phyloP scores from a whole-genome alignment of 352 stramenopile species.

The Phytophthora citricola region DNA sequence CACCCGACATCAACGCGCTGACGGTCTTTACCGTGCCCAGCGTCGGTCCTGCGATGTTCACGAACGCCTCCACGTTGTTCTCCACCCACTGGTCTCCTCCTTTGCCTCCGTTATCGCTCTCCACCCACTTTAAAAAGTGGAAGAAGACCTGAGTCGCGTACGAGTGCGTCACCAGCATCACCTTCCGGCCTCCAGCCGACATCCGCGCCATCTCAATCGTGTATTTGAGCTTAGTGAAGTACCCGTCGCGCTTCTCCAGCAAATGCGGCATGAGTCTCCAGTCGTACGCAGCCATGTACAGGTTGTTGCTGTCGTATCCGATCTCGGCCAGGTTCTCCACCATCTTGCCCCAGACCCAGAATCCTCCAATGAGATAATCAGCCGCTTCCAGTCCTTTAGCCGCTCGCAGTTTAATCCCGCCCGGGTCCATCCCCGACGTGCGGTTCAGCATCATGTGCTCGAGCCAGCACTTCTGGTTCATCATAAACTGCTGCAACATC shows the following conservation, averaged over 20 bases:
- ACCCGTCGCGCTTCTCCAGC: conserved; percentile 81
- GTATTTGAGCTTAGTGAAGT: conserved; percentile 94
- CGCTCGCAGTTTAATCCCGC: conserved; percentile 76
- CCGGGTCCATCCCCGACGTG: conserved; percentile 89
- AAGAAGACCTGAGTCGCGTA: conserved; percentile 93
- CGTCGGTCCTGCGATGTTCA: conserved; percentile 95
- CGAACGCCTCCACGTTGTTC: conserved; percentile 89
- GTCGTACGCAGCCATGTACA: conserved; percentile 91
- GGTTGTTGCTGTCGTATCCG: conserved; percentile 92
- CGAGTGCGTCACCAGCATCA: conserved; percentile 93
- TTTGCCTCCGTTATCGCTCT: conserved; percentile 82
- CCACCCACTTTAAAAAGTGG: conserved; percentile 97
- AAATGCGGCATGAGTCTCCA: conserved; percentile 80
- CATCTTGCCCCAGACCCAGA: conserved; percentile 95
- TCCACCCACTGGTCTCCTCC: conserved; percentile 94
- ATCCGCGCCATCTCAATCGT: conserved; percentile 91
- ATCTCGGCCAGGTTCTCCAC: conserved; percentile 92
- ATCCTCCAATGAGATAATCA: conserved; percentile 94
- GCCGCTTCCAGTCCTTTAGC: conserved; percentile 92
- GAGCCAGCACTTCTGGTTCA: conserved; percentile 93
- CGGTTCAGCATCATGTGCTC: conserved; percentile 94
- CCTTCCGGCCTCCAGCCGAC: conserved; percentile 78
- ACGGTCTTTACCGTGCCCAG: conserved; percentile 94
- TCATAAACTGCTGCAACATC: conserved; percentile 91
- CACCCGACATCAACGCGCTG: conserved; percentile 92